phyloP scores from a whole-genome alignment of 495 filamentous ascomycete species.

The Pseudotulostoma volvatum region DNA sequence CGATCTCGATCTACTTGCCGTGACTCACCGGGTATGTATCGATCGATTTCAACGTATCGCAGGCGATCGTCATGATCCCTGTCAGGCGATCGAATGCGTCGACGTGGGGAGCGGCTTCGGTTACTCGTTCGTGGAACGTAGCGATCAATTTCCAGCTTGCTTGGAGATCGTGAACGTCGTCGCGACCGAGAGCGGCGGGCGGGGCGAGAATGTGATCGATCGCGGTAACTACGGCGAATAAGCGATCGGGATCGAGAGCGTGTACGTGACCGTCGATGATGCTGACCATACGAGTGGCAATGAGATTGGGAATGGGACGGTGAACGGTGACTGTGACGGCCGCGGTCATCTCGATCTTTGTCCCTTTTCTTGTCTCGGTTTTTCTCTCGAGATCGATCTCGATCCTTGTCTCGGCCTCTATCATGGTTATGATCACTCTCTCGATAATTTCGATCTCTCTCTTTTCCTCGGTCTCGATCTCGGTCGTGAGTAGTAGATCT shows the following conservation, averaged over 20 bases:
- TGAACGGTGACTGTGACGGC: neutral
- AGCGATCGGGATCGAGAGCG: slow-evolving; percentile 1
- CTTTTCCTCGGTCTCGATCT: slow-evolving; percentile 12
- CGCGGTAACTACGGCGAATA: no score
- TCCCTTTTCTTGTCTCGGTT: slow-evolving; percentile 5
- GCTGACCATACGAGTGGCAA: neutral
- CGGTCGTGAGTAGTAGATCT: slow-evolving; percentile 21
- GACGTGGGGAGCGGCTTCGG: slow-evolving; percentile 30
- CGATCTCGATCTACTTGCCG: slow-evolving; percentile 14
- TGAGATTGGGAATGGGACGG: neutral
- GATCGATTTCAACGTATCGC: slow-evolving; percentile 31
- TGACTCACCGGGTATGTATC: slow-evolving; percentile 34
- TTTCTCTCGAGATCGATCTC: slow-evolving; percentile 2
- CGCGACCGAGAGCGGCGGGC: slow-evolving; percentile 8
- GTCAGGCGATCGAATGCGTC: slow-evolving; percentile 22
- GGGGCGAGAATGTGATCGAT: slow-evolving; percentile 11
- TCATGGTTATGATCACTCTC: slow-evolving; percentile 5
- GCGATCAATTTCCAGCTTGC: slow-evolving; percentile 31
- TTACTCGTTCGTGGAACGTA: slow-evolving; percentile 31
- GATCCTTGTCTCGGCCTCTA: slow-evolving; percentile 3
- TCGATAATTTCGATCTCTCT: slow-evolving; percentile 19
- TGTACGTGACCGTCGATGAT: slow-evolving; percentile 1
- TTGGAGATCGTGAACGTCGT: slow-evolving; percentile 18
- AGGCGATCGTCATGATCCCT: slow-evolving; percentile 4
- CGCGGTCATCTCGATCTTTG: slow-evolving; percentile 6